These are phyloP conservation scores for Podospora fimiseda DNA, from an alignment of 495 filamentous ascomycete genomes.

Conservation along the genomic window DNA sequence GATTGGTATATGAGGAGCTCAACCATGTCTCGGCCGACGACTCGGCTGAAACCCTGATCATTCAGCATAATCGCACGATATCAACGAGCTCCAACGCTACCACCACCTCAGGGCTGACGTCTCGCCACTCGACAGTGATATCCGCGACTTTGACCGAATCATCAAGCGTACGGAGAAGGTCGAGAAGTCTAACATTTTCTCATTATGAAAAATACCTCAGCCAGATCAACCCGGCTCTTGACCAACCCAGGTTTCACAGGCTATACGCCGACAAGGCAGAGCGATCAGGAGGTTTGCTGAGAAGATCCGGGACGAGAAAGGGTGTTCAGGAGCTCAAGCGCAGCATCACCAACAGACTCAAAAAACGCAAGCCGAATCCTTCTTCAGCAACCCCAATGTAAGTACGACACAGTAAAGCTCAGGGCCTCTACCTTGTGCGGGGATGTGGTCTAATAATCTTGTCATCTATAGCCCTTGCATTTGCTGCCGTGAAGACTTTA, in stretches of 20 bases:
- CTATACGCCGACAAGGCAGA: conserved; percentile 13
- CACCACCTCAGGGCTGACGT: conserved; percentile 5
- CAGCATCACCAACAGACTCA: conserved; percentile 34
- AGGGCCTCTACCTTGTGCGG: no score
- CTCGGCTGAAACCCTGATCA: conserved; percentile 28
- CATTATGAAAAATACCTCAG: conserved; percentile 48
- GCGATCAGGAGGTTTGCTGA: conserved; percentile 24
- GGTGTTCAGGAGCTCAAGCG: conserved; percentile 37
- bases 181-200: conserved; percentile 41
- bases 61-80: conserved; percentile 14
- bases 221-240: conserved; percentile 33
- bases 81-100: conserved; percentile 19
- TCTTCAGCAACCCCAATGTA: conserved; percentile 30
- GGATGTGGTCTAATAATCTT: no score
- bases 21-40: conserved; percentile 23
- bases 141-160: conserved; percentile 19
- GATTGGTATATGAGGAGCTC: conserved; percentile 6
- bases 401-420: no score
- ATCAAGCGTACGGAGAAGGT: conserved; percentile 24
- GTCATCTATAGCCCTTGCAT: conserved; percentile 51
- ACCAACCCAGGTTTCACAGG: conserved; percentile 30
- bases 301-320: conserved; percentile 32
- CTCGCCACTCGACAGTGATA: conserved; percentile 14
- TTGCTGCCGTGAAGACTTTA: conserved; percentile 46
- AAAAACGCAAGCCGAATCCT: conserved; percentile 23